Conservation (phyloP, 2,329 filamentous ascomycete genomes). For the Alternaria arborescens region DNA sequence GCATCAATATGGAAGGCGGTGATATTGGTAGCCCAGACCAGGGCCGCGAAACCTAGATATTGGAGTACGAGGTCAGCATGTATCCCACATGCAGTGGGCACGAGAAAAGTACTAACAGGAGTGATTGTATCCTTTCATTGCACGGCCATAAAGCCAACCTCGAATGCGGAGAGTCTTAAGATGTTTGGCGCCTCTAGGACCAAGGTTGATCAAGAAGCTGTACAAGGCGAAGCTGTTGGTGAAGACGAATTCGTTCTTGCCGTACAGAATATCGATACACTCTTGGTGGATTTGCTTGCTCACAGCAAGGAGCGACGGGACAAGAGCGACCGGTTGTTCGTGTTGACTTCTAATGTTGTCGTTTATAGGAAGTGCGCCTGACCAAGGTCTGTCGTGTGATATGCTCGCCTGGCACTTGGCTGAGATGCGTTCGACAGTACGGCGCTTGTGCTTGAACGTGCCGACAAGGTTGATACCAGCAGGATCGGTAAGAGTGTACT, state of each 20-base stretch:
- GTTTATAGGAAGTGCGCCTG: conserved; percentile 5
- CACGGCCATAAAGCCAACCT: conserved; percentile 33
- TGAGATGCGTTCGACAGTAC: conserved; percentile 36
- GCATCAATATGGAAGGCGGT: conserved; percentile 36
- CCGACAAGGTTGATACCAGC: conserved; percentile 37
- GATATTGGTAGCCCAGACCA: conserved; percentile 42
- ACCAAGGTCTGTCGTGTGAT: background rate
- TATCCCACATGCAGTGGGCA: background rate
- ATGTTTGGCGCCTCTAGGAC: conserved; percentile 29
- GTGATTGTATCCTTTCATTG: conserved; percentile 46
- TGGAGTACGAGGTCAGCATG: background rate
- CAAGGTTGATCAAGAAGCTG: conserved; percentile 44
- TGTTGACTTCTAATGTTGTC: conserved; percentile 16
- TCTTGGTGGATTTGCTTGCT: conserved; percentile 43
- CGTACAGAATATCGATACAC: conserved; percentile 38
- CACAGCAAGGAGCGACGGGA: conserved; percentile 39
- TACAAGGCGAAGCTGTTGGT: conserved; percentile 41
- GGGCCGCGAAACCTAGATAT: conserved; percentile 30
- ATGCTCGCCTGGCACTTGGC: conserved; percentile 5
- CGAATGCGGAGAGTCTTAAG: conserved; percentile 39
- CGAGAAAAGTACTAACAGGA: conserved; percentile 19
- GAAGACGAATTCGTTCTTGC: conserved; percentile 38
- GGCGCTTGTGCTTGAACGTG: conserved; percentile 38
- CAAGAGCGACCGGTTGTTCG: conserved; percentile 20
- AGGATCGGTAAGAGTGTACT: conserved; percentile 36